A percentile compares a stretch with the other conserved stretches of the same genome.
These are phyloP conservation scores for Solanum bulbocastanum DNA, from an alignment of 257 asterid genomes.

Conservation along the genomic window DNA sequence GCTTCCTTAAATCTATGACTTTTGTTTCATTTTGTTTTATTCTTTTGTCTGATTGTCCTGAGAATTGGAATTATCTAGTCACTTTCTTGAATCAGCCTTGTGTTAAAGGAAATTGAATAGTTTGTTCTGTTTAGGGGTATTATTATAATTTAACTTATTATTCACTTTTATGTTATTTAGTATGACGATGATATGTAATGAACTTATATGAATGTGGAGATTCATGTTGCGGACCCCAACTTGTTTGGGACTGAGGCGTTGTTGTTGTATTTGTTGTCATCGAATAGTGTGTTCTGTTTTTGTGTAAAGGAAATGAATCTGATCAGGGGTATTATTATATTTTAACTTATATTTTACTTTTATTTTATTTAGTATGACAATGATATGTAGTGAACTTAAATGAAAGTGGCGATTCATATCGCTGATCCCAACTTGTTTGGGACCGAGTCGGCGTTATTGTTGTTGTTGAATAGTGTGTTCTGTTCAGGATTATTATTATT, in stretches of 20 bases:
- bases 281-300: background rate
- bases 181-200: background rate
- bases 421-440: background rate
- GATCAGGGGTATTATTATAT: background rate
- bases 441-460: background rate
- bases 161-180: background rate
- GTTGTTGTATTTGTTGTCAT: background rate
- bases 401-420: background rate
- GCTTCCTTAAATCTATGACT: background rate
- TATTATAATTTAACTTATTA: background rate
- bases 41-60: background rate
- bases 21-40: slow-evolving; percentile 3
- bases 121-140: background rate
- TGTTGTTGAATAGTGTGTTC: background rate
- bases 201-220: background rate
- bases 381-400: background rate
- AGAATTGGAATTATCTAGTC: background rate
- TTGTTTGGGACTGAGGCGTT: background rate
- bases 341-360: background rate
- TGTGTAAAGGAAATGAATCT: background rate
- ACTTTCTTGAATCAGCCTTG: background rate
- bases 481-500: background rate
- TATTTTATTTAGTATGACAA: background rate
- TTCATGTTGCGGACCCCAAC: background rate
- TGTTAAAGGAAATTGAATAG: background rate